Evolutionary conservation across 176 grass and related monocot species (phyloP).

Genomic region (Avena atlantica): DNA sequence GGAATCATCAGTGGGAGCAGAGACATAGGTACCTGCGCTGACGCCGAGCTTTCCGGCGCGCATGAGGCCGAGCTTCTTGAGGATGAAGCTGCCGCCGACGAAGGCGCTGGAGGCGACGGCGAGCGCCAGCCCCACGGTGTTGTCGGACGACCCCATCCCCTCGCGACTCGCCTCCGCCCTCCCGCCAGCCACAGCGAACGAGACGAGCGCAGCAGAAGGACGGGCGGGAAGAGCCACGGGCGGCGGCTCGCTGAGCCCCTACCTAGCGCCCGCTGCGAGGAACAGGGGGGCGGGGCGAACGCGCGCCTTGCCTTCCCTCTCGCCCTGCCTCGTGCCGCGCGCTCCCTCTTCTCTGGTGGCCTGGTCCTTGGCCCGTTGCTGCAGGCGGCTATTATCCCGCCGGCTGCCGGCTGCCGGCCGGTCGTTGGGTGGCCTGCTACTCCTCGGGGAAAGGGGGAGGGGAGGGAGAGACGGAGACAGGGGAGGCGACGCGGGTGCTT

Average conservation of each 20-base stretch:
- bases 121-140: constrained; percentile 74
- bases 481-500: constrained; percentile 15
- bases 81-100: constrained; percentile 92
- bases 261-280: too few species aligned
- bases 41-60: constrained; percentile 74
- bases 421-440: background rate
- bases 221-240: background rate
- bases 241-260: too few species aligned
- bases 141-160: constrained; percentile 59
- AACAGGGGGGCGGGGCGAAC: too few species aligned
- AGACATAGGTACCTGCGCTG: constrained; percentile 55
- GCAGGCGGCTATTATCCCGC: background rate
- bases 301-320: too few species aligned
- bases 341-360: background rate
- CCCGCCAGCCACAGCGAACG: background rate
- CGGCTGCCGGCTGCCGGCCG: constrained; percentile 6
- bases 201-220: too few species aligned
- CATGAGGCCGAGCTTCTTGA: constrained; percentile 94
- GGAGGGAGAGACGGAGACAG: background rate
- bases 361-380: background rate
- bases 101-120: constrained; percentile 83
- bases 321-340: background rate
- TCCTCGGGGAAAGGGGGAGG: background rate
- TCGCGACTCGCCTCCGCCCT: too few species aligned
- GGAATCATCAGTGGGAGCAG: too few species aligned